Percentiles rank a stretch among this genome's conserved stretches.
These are phyloP conservation scores for Umbelopsis vinacea DNA, from an alignment of 192 early-diverging fungal genomes.

Conservation along the genomic window DNA sequence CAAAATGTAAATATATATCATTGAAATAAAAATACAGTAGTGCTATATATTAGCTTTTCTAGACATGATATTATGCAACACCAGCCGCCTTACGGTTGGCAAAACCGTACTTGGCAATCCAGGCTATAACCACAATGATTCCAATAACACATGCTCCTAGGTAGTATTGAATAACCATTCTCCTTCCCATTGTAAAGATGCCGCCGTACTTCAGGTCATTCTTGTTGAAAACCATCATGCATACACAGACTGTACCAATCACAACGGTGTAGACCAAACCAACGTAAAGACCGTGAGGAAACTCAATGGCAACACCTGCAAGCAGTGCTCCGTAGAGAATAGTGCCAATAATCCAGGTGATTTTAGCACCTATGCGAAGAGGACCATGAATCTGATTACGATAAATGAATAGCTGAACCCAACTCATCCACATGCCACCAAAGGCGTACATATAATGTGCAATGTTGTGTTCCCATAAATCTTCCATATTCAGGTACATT, in stretches of 20 bases:
- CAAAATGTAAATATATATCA: not conserved
- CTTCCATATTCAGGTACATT: conserved; percentile 53
- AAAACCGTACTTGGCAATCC: conserved; percentile 44
- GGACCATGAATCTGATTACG: conserved; percentile 45
- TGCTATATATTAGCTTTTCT: not conserved
- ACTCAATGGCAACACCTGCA: conserved; percentile 46
- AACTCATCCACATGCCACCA: conserved; percentile 54
- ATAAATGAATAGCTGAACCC: conserved; percentile 52
- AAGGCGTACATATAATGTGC: conserved; percentile 60
- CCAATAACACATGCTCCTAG: conserved; percentile 37
- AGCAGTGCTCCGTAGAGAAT: conserved; percentile 40
- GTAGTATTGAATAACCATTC: conserved; percentile 49
- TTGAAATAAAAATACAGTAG: not conserved
- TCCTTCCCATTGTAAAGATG: conserved; percentile 43
- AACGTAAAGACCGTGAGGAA: conserved; percentile 41
- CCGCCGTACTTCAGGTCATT: conserved; percentile 17
- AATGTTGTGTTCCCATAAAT: conserved; percentile 54
- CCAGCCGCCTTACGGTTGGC: conserved; percentile 38
- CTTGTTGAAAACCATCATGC: conserved; percentile 29
- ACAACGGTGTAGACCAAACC: conserved; percentile 43
- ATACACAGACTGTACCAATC: conserved; percentile 28
- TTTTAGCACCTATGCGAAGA: conserved; percentile 9
- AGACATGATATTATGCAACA: not conserved
- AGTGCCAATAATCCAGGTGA: conserved; percentile 33
- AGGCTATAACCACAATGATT: conserved; percentile 43